A percentile compares a stretch with the other conserved stretches of the same genome.
Evolutionary conservation across 2,329 filamentous ascomycete species (phyloP).

Genomic region (Fusarium proliferatum): DNA sequence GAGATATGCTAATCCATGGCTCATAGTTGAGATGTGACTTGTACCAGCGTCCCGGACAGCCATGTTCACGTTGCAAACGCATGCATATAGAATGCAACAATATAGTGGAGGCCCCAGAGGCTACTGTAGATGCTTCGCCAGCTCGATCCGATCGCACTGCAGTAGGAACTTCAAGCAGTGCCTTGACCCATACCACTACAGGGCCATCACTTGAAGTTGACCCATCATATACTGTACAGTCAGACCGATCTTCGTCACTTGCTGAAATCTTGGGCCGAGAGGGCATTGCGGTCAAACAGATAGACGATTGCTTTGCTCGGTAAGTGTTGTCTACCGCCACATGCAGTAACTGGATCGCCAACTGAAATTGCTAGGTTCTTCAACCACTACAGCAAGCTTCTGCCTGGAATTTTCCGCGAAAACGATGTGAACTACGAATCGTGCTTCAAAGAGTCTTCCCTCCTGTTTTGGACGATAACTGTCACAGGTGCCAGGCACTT

Average conservation of each 20-base stretch:
- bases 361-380: background rate
- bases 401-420: background rate
- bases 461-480: conserved; percentile 3
- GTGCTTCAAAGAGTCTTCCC: background rate
- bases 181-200: background rate
- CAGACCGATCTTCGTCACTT: background rate
- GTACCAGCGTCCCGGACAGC: background rate
- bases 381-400: background rate
- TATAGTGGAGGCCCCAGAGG: background rate
- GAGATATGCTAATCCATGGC: background rate
- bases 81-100: background rate
- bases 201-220: background rate
- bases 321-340: background rate
- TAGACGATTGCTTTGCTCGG: background rate
- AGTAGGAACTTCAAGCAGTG: background rate
- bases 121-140: background rate
- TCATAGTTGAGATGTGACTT: background rate
- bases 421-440: background rate
- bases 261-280: background rate
- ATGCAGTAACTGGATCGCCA: background rate
- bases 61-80: conserved; percentile 5
- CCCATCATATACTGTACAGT: background rate
- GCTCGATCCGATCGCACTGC: background rate
- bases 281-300: background rate
- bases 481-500: background rate